These are phyloP conservation scores for Candida koratica DNA, from an alignment of 805 yeast species.

Conservation along the genomic window DNA sequence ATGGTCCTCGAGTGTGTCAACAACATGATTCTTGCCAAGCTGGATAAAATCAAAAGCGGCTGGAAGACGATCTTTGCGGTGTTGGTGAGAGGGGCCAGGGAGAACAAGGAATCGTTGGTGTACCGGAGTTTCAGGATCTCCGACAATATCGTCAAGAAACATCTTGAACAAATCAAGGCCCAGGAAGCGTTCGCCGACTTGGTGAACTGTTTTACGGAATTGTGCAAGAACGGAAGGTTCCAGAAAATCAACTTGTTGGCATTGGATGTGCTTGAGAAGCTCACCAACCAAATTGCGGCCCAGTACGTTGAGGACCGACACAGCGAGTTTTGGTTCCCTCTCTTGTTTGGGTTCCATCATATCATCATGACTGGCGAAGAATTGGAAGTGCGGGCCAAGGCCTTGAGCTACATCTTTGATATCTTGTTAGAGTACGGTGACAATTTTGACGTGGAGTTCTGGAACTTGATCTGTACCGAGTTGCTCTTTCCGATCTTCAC, in stretches of 20 bases:
- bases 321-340: conserved; percentile 67
- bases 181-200: conserved; percentile 69
- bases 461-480: conserved; percentile 77
- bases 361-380: conserved; percentile 92
- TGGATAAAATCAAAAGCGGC: conserved; percentile 78
- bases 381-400: conserved; percentile 87
- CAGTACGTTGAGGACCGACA: conserved; percentile 36
- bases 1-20: conserved; percentile 87
- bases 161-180: conserved; percentile 56
- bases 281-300: conserved; percentile 57
- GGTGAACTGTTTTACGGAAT: conserved; percentile 70
- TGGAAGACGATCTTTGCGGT: conserved; percentile 89
- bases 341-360: conserved; percentile 79
- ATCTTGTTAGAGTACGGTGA: conserved; percentile 75
- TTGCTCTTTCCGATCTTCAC: conserved; percentile 88
- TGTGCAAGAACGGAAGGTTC: conserved; percentile 79
- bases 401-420: conserved; percentile 79
- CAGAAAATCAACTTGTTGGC: conserved; percentile 81
- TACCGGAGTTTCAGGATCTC: conserved; percentile 60
- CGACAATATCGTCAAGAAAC: conserved; percentile 56
- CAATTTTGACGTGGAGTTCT: conserved; percentile 66
- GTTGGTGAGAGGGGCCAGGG: conserved; percentile 68
- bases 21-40: conserved; percentile 77
- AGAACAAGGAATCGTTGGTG: conserved; percentile 55
- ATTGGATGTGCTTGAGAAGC: conserved; percentile 62